A percentile compares a stretch with the other conserved stretches of the same genome.
Conservation (phyloP, 2,329 filamentous ascomycete genomes). For the Cladobotryum mycophilum region DNA sequence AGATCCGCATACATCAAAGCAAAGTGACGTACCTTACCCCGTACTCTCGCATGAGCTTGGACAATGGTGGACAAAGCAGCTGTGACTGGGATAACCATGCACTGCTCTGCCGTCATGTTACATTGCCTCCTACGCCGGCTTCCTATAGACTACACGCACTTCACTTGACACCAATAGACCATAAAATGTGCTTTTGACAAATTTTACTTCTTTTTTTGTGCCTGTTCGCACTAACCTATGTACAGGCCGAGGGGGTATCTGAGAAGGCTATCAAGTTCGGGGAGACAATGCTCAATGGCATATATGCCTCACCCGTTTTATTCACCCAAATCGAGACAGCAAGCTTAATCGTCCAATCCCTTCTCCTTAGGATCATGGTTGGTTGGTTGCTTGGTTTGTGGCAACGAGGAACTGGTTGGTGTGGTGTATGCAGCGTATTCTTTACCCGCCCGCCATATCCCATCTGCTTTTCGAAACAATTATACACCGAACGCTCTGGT, state of each 20-base stretch:
- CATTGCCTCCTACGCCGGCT: too few relatives aligned
- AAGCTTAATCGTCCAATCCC: slow-evolving; percentile 17
- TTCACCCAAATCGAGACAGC: slow-evolving; percentile 15
- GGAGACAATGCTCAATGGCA: slow-evolving; percentile 10
- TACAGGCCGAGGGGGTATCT: slow-evolving; percentile 21
- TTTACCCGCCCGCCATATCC: slow-evolving; percentile 7
- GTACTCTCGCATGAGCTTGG: too few relatives aligned
- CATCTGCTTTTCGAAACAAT: slow-evolving; percentile 11
- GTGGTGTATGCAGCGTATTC: background rate
- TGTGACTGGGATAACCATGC: too few relatives aligned
- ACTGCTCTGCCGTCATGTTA: too few relatives aligned
- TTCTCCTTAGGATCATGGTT: slow-evolving; percentile 15
- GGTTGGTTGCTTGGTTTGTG: background rate
- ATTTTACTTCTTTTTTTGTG: slow-evolving; percentile 31
- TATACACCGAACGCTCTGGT: slow-evolving; percentile 8
- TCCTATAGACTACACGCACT: too few relatives aligned
- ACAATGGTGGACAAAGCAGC: too few relatives aligned
- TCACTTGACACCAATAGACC: too few relatives aligned
- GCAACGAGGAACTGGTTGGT: slow-evolving; percentile 6
- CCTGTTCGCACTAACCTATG: slow-evolving; percentile 35
- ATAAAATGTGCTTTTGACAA: background rate
- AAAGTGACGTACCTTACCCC: too few relatives aligned
- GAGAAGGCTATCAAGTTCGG: slow-evolving; percentile 16
- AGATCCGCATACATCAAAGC: too few relatives aligned
- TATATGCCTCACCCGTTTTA: slow-evolving; percentile 14